Percentiles rank a stretch among this genome's conserved stretches.
phyloP scores from a whole-genome alignment of 768 basidiomycete genomes.

The Russula lepida region DNA sequence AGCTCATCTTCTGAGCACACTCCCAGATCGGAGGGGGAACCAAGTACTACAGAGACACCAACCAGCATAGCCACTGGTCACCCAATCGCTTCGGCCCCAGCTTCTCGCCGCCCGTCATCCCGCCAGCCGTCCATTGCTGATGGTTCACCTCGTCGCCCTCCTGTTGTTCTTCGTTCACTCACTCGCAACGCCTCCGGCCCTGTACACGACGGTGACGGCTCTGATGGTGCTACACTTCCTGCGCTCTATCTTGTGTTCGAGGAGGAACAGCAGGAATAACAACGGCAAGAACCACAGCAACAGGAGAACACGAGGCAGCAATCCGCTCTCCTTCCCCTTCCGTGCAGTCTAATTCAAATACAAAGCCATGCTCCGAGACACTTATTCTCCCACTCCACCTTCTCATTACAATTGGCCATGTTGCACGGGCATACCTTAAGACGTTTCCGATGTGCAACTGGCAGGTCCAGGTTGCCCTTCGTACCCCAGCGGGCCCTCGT shows the following conservation, averaged over 20 bases:
- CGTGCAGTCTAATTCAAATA: too few relatives aligned
- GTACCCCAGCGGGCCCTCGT: conserved; percentile 18
- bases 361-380: too few relatives aligned
- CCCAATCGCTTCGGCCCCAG: too few relatives aligned
- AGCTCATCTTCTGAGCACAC: conserved; percentile 27
- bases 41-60: conserved; percentile 23
- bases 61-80: not conserved
- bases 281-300: too few relatives aligned
- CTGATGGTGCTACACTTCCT: too few relatives aligned
- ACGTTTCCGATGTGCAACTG: conserved; percentile 29
- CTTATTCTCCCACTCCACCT: not conserved
- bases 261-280: too few relatives aligned
- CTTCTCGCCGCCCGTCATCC: conserved; percentile 67
- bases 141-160: conserved; percentile 39
- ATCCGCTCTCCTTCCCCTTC: too few relatives aligned
- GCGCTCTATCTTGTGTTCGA: too few relatives aligned
- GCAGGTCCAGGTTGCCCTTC: conserved; percentile 17
- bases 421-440: conserved; percentile 32
- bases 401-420: conserved; percentile 24
- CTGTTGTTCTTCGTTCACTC: too few relatives aligned
- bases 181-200: too few relatives aligned
- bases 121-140: conserved; percentile 45
- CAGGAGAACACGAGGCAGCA: too few relatives aligned
- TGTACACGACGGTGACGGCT: too few relatives aligned
- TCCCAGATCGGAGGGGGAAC: conserved; percentile 28